Evolutionary conservation across 352 stramenopile species (phyloP), one percentile per base, ranked within the genome.

Genomic region (Lagenidium giganteum): DNA sequence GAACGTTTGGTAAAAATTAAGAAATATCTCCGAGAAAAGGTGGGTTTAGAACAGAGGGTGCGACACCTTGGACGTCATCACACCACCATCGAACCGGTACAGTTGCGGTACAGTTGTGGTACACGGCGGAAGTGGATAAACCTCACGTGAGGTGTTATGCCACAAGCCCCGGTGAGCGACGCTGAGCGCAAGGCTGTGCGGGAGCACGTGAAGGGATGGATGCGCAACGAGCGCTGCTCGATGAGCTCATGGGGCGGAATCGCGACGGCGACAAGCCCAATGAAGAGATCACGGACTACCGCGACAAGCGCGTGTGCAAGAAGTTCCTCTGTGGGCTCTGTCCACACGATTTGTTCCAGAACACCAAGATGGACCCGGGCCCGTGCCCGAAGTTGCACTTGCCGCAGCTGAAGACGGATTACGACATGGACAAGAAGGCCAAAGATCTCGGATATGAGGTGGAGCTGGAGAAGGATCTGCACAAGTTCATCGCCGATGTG

Each of bases 201-300:
- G 20, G 37, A n/a, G 23, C 20, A 22, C 25, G 8, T 8, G 3
- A 9, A 37, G 6, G 20, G 30, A 89, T 95, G 77, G 84, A 95
- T 43, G 74, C 66, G 22, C 84, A 95, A 58, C 79, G 84, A 35
- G 84, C 77, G 44, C 59, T 96, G 39, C 66, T 96, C 39, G 87
- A 96, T 60, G 70, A 77, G 40, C 77, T 96, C 32, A 96, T 96
- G 87, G 87, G 87, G 25, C 72, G 87, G 7, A 96, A 96, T 64
- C 81, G 87, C 47, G 89, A 96, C 57, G 82, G 83, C 11, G 84
- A 95, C 50, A 67, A 70, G 28, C 78, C 82, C 4, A 58, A 88
- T n/a, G 80, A 93, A 36, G 80, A 90, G 26, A 64, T 87, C 20
- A 52, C 47, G 23, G 74, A 93, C 64, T 95, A 82, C 38, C 58